Percentiles rank a stretch among this genome's conserved stretches.
Evolutionary conservation across 2,329 filamentous ascomycete genomes (phyloP).

Genomic region (Pseudodiploospora longispora): DNA sequence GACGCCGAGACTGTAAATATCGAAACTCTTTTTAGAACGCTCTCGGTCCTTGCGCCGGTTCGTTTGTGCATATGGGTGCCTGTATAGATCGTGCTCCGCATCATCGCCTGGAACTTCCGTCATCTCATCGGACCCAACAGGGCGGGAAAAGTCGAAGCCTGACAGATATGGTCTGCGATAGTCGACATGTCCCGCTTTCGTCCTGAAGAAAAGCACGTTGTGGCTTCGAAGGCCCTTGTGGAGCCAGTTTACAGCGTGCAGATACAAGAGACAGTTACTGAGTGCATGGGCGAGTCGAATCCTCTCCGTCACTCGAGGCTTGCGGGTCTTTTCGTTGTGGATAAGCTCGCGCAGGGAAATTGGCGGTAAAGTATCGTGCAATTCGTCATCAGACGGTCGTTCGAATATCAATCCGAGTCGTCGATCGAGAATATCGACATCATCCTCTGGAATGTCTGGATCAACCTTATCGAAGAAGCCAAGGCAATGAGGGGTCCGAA

Average conservation of each 20-base stretch:
- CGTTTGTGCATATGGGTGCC: constrained; percentile 37
- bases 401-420: constrained; percentile 48
- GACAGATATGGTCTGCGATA: constrained; percentile 36
- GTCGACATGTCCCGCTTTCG: constrained; percentile 22
- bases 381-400: constrained; percentile 30
- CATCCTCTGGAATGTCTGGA: constrained; percentile 23
- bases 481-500: constrained; percentile 41
- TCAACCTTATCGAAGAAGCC: constrained; percentile 41
- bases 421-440: constrained; percentile 32
- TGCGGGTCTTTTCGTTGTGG: constrained; percentile 22
- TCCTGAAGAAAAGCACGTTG: constrained; percentile 44
- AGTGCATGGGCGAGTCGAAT: constrained; percentile 43
- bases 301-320: constrained; percentile 43
- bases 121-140: constrained; percentile 39
- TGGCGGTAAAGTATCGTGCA: constrained; percentile 30
- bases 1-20: constrained; percentile 45
- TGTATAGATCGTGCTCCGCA: constrained; percentile 39
- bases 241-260: constrained; percentile 49
- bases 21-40: constrained; percentile 40
- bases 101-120: constrained; percentile 40
- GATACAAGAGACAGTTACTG: constrained; percentile 43
- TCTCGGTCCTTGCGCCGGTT: constrained; percentile 22
- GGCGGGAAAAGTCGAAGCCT: constrained; percentile 48
- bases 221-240: constrained; percentile 49
- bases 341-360: constrained; percentile 42